A percentile compares a stretch with the other conserved stretches of the same genome.
phyloP scores from a whole-genome alignment of 768 basidiomycete genomes.

The Russula virescens region DNA sequence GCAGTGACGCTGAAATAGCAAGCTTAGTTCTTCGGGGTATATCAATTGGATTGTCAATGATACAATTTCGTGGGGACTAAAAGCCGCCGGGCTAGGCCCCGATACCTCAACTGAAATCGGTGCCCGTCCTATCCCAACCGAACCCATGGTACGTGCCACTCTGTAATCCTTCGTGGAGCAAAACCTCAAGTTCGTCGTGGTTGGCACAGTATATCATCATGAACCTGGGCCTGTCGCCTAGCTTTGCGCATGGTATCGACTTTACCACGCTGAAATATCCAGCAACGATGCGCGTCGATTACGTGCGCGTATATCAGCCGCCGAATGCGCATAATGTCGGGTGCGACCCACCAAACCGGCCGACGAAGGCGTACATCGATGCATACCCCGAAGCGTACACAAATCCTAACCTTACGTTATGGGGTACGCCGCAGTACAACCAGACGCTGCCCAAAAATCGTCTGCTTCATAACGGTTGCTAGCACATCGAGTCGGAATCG shows the following conservation, averaged over 20 bases:
- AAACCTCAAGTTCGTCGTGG: background rate
- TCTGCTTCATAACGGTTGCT: constrained; percentile 5
- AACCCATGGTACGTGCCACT: constrained; percentile 66
- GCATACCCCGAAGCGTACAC: constrained; percentile 70
- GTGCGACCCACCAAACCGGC: constrained; percentile 74
- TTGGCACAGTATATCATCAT: constrained; percentile 64
- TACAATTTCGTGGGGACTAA: constrained; percentile 68
- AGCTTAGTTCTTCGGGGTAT: constrained; percentile 35
- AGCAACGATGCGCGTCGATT: constrained; percentile 69
- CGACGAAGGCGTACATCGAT: constrained; percentile 79
- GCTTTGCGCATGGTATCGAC: constrained; percentile 68
- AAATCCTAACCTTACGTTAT: constrained; percentile 76
- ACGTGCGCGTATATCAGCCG: constrained; percentile 87
- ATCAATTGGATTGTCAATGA: constrained; percentile 79
- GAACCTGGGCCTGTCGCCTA: constrained; percentile 80
- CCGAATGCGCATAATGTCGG: constrained; percentile 66
- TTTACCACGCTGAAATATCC: constrained; percentile 68
- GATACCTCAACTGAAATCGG: constrained; percentile 57
- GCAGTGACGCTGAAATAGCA: background rate
- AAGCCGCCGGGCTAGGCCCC: constrained; percentile 58
- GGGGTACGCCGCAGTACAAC: constrained; percentile 36
- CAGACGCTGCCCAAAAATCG: constrained; percentile 21
- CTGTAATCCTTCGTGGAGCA: background rate
- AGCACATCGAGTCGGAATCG: background rate
- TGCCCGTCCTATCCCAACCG: constrained; percentile 63